Conservation (phyloP, 139 green algal genomes). For the Tetraselmis striata region DNA sequence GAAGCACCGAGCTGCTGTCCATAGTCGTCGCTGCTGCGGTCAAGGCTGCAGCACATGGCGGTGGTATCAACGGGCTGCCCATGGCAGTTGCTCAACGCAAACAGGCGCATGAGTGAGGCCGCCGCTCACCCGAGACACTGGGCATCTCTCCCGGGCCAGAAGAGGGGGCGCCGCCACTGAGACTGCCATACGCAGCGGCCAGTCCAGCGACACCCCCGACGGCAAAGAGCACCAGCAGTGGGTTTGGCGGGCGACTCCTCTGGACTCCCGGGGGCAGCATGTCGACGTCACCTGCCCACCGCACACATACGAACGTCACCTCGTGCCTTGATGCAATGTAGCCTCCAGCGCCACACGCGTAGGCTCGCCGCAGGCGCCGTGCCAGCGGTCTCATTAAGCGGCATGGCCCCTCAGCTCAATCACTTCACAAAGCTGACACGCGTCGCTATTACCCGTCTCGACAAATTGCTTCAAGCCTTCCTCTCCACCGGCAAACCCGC, state of each 20-base stretch:
- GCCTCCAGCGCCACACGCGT: too few species aligned
- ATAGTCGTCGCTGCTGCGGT: too few species aligned
- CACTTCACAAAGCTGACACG: too few species aligned
- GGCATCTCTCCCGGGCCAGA: too few species aligned
- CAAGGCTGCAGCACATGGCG: too few species aligned
- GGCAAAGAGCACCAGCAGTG: not conserved
- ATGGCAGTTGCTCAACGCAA: too few species aligned
- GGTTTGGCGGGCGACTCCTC: not conserved
- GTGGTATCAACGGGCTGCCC: too few species aligned
- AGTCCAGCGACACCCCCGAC: not conserved
- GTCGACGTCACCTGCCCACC: not conserved
- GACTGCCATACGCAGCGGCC: not conserved
- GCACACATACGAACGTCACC: not conserved
- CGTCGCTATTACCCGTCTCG: constrained; percentile 53
- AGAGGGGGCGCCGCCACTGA: not conserved
- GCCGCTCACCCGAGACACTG: not conserved
- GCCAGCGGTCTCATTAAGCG: too few species aligned
- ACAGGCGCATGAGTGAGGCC: not conserved
- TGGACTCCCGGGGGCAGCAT: not conserved
- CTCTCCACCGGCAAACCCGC: constrained; percentile 83
- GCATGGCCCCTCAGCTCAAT: too few species aligned
- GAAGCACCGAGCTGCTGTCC: not conserved
- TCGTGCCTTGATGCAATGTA: not conserved
- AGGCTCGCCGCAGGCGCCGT: not conserved
- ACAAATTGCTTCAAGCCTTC: constrained; percentile 62